Conservation (phyloP, 768 basidiomycete genomes). For the Tylopilus sp. region DNA sequence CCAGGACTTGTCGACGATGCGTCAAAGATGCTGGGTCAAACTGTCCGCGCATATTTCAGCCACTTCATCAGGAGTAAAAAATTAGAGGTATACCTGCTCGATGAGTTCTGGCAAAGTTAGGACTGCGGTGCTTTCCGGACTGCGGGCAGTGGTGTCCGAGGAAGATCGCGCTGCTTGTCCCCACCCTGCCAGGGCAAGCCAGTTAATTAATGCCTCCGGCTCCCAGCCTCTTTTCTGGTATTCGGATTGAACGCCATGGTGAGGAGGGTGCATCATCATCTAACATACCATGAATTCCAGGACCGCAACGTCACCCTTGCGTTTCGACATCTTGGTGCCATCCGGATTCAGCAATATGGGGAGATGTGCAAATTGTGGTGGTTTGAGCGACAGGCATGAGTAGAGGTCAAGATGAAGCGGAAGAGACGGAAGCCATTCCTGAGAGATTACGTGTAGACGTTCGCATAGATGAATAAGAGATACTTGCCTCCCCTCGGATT, state of each 20-base stretch:
- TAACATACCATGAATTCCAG: constrained; percentile 75
- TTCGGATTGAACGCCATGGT: background rate
- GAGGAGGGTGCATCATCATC: background rate
- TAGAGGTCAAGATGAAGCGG: constrained; percentile 91
- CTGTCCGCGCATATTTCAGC: constrained; percentile 29
- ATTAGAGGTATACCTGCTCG: constrained; percentile 42
- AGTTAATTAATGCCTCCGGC: constrained; percentile 84
- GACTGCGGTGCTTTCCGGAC: constrained; percentile 63
- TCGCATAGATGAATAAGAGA: background rate
- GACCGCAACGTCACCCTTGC: constrained; percentile 86
- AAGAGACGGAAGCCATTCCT: constrained; percentile 97
- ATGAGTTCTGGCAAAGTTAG: constrained; percentile 66
- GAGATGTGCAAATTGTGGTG: constrained; percentile 87
- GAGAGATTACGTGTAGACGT: background rate
- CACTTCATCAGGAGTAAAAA: background rate
- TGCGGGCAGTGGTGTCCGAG: constrained; percentile 29
- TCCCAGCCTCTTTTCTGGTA: constrained; percentile 83
- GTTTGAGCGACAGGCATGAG: constrained; percentile 61
- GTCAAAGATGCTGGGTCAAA: constrained; percentile 79
- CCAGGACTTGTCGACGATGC: constrained; percentile 79
- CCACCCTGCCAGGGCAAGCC: constrained; percentile 95
- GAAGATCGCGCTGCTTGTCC: constrained; percentile 49
- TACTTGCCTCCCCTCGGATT: constrained; percentile 84
- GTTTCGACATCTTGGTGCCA: constrained; percentile 92
- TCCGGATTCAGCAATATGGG: constrained; percentile 88